Conservation (phyloP, 192 early-diverging fungal species). For the Backusella australiensis region DNA sequence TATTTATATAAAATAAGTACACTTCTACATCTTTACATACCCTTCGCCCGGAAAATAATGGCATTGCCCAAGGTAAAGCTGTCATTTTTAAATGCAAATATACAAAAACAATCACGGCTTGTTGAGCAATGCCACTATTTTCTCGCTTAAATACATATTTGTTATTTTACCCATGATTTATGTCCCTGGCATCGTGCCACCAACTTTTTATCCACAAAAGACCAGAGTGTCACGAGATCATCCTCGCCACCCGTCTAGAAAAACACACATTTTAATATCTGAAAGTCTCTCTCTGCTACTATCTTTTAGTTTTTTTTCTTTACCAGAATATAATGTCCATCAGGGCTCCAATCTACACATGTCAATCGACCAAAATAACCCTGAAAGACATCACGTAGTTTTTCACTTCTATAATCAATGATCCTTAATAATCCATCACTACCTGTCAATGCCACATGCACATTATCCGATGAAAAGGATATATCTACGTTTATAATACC, state of each 20-base stretch:
- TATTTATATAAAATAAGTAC: not conserved
- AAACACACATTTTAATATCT: not conserved
- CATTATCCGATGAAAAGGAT: constrained; percentile 83
- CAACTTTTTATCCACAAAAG: constrained; percentile 74
- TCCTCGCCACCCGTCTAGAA: constrained; percentile 85
- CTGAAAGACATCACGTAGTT: constrained; percentile 74
- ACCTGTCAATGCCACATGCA: constrained; percentile 75
- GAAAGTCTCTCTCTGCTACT: not conserved
- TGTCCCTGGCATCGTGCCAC: constrained; percentile 92
- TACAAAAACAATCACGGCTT: too few species aligned
- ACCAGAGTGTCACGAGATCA: constrained; percentile 90
- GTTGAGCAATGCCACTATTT: too few species aligned
- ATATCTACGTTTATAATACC: constrained; percentile 43
- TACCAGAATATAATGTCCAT: constrained; percentile 76
- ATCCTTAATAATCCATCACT: constrained; percentile 81
- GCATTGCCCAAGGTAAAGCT: too few species aligned
- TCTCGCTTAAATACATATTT: not conserved
- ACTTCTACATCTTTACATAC: too few species aligned
- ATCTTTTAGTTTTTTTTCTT: not conserved
- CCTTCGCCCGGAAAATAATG: too few species aligned
- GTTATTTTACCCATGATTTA: constrained; percentile 73
- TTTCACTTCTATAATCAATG: constrained; percentile 71
- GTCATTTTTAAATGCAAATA: too few species aligned
- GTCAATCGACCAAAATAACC: constrained; percentile 86
- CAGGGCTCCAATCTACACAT: constrained; percentile 92